Conservation (phyloP, 805 yeast species). For the Metschnikowia orientalis region DNA sequence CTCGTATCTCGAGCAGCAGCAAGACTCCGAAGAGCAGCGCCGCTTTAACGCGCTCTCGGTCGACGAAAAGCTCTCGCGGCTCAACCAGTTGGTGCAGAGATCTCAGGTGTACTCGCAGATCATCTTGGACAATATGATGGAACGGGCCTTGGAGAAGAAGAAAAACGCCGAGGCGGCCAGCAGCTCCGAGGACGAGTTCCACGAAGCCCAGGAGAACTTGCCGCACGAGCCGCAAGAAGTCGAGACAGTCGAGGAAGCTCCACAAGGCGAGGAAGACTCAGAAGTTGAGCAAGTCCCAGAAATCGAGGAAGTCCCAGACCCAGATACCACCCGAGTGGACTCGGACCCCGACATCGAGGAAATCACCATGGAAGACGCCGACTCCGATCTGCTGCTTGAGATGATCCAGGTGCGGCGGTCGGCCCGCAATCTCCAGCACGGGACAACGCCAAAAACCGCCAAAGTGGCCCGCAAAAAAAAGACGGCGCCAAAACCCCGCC, state of each 20-base stretch:
- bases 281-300: slow-evolving; percentile 14
- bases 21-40: slow-evolving; percentile 27
- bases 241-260: slow-evolving; percentile 10
- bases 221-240: slow-evolving; percentile 12
- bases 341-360: neutral
- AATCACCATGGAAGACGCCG: neutral
- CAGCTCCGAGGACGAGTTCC: no score
- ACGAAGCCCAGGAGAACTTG: no score
- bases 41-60: slow-evolving; percentile 43
- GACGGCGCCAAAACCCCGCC: neutral
- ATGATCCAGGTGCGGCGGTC: neutral
- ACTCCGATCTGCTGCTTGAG: slow-evolving; percentile 4
- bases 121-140: slow-evolving; percentile 72
- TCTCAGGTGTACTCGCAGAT: slow-evolving; percentile 85
- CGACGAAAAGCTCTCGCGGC: slow-evolving; percentile 58
- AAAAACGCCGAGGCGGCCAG: neutral
- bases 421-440: neutral
- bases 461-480: neutral
- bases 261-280: slow-evolving; percentile 14
- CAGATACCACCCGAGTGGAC: slow-evolving; percentile 8
- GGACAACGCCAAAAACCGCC: neutral
- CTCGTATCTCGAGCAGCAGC: slow-evolving; percentile 2
- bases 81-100: slow-evolving; percentile 75
- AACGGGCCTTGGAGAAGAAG: slow-evolving; percentile 35
- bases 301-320: slow-evolving; percentile 18